Percentiles rank a stretch among this genome's conserved stretches.
Evolutionary conservation across 2,329 filamentous ascomycete species (phyloP).

Genomic region (Aspergillus quadrilineatus): DNA sequence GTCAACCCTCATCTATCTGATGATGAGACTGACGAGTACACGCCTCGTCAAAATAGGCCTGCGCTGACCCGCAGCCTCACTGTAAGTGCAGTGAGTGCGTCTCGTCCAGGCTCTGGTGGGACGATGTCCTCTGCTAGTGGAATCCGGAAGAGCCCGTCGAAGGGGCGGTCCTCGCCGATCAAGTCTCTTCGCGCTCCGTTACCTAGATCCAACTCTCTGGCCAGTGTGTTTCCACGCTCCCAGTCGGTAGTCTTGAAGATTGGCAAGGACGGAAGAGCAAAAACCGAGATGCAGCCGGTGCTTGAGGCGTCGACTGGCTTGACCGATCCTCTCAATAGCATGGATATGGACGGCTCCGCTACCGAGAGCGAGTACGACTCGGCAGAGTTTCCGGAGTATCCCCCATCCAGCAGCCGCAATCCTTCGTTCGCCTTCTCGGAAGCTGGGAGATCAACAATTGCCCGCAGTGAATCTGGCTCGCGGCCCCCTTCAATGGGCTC

Average conservation of each 20-base stretch:
- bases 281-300: constrained; percentile 45
- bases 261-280: constrained; percentile 49
- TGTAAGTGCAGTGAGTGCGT: constrained; percentile 36
- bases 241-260: constrained; percentile 49
- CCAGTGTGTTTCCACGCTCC: constrained; percentile 34
- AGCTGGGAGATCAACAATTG: constrained; percentile 28
- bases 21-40: constrained; percentile 37
- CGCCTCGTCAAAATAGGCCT: constrained; percentile 35
- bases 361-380: constrained; percentile 45
- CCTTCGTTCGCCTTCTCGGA: constrained; percentile 44
- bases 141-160: constrained; percentile 44
- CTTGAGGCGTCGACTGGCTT: constrained; percentile 32
- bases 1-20: constrained; percentile 28
- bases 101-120: constrained; percentile 32
- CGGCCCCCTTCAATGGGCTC: constrained; percentile 46
- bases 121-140: constrained; percentile 35
- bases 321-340: constrained; percentile 36
- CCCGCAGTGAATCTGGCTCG: constrained; percentile 37
- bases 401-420: constrained; percentile 36
- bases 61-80: constrained; percentile 43
- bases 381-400: constrained; percentile 43
- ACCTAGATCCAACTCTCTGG: constrained; percentile 33
- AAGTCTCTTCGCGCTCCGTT: constrained; percentile 36
- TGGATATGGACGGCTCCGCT: constrained; percentile 45
- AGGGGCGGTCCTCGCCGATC: constrained; percentile 44